A percentile compares a stretch with the other conserved stretches of the same genome.
phyloP scores from a whole-genome alignment of 495 filamentous ascomycete species.

The Podospora appendiculata region DNA sequence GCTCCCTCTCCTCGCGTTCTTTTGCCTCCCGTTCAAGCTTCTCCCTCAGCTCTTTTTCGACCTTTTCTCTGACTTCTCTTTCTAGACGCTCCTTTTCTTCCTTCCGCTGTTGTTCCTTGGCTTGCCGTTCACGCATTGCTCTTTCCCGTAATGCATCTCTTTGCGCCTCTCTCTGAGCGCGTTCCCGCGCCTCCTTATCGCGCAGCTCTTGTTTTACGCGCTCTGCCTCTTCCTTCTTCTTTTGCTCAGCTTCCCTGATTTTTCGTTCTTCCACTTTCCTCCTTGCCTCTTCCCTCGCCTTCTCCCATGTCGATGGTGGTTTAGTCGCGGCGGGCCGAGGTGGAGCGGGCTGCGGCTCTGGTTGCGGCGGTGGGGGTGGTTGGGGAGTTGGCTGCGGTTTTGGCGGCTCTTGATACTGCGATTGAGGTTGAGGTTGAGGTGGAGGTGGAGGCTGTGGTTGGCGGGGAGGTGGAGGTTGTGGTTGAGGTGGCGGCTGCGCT shows the following conservation, averaged over 20 bases:
- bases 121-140: constrained; percentile 44
- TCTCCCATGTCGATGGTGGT: constrained; percentile 53
- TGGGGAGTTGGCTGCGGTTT: constrained; percentile 14
- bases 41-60: constrained; percentile 26
- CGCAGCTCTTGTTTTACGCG: constrained; percentile 45
- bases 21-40: constrained; percentile 19
- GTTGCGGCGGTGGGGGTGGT: constrained; percentile 19
- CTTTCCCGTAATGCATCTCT: constrained; percentile 35
- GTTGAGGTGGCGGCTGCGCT: constrained; percentile 20
- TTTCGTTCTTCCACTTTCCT: constrained; percentile 56
- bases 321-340: constrained; percentile 13
- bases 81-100: constrained; percentile 38
- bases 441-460: constrained; percentile 13
- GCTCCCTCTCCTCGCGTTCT: constrained; percentile 28
- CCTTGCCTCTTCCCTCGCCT: constrained; percentile 60
- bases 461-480: constrained; percentile 15
- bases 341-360: constrained; percentile 17
- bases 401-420: constrained; percentile 3
- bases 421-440: background rate
- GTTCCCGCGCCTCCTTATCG: constrained; percentile 56
- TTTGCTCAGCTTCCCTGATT: constrained; percentile 38
- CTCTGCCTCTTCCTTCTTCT: constrained; percentile 41
- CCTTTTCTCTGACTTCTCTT: constrained; percentile 38
- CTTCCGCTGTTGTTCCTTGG: constrained; percentile 25
- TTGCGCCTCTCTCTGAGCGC: constrained; percentile 21